Conservation (phyloP, 306 rosid genomes). For the Corylus avellana region DNA sequence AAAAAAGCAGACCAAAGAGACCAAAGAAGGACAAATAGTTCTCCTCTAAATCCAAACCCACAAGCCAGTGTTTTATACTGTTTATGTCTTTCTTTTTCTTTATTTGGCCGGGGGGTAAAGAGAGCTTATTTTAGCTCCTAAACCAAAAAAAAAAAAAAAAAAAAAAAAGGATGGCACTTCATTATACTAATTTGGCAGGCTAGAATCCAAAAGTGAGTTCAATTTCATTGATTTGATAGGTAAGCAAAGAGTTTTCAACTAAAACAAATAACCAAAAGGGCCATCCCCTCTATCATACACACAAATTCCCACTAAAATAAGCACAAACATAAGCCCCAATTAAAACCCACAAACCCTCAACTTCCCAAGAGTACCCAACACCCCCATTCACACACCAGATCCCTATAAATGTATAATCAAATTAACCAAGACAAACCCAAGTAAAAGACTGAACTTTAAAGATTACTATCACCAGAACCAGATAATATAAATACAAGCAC, state of each 20-base stretch:
- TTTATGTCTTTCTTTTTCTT: background rate
- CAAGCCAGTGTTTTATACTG: background rate
- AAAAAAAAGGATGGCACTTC: background rate
- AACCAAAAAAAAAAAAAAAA: background rate
- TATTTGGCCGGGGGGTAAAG: background rate
- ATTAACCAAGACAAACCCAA: background rate
- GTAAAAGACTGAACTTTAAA: background rate
- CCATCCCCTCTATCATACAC: background rate
- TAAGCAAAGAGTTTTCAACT: background rate
- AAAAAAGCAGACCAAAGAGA: too few relatives aligned
- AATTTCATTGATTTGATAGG: background rate
- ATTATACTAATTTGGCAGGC: background rate
- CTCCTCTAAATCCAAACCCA: slow-evolving; percentile 10
- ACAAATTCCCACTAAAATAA: slow-evolving; percentile 6
- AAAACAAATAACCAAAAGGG: background rate
- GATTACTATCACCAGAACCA: background rate
- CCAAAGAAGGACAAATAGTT: background rate
- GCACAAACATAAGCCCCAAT: background rate
- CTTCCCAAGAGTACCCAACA: background rate
- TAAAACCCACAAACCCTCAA: background rate
- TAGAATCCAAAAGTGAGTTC: background rate
- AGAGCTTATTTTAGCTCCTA: background rate
- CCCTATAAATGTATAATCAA: background rate
- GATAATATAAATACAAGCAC: background rate
- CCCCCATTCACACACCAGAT: background rate